A percentile compares a stretch with the other conserved stretches of the same genome.
phyloP scores from a whole-genome alignment of 2,329 filamentous ascomycete genomes.

The Ceratocystis harringtonii region DNA sequence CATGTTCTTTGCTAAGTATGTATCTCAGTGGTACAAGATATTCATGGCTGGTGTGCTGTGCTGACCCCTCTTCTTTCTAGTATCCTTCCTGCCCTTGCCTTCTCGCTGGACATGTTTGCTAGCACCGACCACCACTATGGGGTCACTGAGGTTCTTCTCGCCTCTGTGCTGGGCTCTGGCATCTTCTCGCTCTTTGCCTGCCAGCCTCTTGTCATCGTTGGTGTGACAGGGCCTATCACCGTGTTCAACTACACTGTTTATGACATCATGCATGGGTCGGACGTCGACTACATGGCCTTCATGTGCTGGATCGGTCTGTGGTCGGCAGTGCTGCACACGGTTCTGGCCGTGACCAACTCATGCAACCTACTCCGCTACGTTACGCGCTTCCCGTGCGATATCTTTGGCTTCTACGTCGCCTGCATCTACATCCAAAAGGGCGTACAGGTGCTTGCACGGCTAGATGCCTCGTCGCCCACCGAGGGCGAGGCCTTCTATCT shows the following conservation, averaged over 20 bases:
- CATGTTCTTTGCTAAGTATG: constrained; percentile 88
- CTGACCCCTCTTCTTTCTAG: constrained; percentile 29
- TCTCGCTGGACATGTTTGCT: constrained; percentile 85
- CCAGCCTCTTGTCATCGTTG: constrained; percentile 80
- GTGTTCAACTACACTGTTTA: constrained; percentile 93
- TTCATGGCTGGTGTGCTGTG: neutral
- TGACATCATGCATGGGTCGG: constrained; percentile 65
- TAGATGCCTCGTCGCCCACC: constrained; percentile 27
- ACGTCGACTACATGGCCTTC: constrained; percentile 71
- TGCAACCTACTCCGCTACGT: constrained; percentile 84
- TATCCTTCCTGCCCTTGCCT: constrained; percentile 74
- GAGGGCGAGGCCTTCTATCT: constrained; percentile 52
- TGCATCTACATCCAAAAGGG: constrained; percentile 88
- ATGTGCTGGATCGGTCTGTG: constrained; percentile 90
- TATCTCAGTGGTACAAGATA: neutral
- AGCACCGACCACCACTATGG: constrained; percentile 75
- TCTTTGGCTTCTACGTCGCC: constrained; percentile 86
- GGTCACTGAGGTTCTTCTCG: constrained; percentile 79
- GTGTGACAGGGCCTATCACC: constrained; percentile 80
- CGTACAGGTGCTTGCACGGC: constrained; percentile 65
- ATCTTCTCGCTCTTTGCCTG: constrained; percentile 68
- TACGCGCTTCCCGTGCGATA: constrained; percentile 82
- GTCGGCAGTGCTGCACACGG: constrained; percentile 73
- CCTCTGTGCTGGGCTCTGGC: constrained; percentile 67
- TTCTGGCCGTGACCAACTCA: constrained; percentile 68